phyloP scores from a whole-genome alignment of 2,329 filamentous ascomycete species.

The Alternaria sp. region DNA sequence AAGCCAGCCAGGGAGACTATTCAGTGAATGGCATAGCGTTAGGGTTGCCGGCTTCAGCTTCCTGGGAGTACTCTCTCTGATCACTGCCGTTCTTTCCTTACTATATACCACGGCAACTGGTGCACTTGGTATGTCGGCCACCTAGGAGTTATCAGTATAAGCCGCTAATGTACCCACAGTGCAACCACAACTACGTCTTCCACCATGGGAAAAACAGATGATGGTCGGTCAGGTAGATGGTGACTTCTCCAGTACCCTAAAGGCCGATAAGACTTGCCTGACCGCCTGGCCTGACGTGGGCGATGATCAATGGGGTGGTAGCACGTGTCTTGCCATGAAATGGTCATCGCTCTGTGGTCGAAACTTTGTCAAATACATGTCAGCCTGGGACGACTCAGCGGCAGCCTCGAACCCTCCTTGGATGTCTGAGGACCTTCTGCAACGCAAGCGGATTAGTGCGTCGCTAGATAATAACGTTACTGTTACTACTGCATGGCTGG shows the following conservation, averaged over 20 bases:
- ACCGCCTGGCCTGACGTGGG: conserved; percentile 13
- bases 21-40: conserved; percentile 71
- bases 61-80: conserved; percentile 67
- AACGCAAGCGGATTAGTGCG: conserved; percentile 9
- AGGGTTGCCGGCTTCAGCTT: conserved; percentile 67
- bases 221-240: conserved; percentile 9
- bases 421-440: conserved; percentile 7
- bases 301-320: conserved; percentile 9
- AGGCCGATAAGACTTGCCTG: conserved; percentile 7
- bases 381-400: conserved; percentile 7
- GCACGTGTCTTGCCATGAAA: conserved; percentile 14
- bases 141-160: fast-evolving
- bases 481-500: conserved; percentile 13
- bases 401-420: neutral
- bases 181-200: conserved; percentile 14
- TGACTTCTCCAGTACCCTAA: conserved; percentile 9
- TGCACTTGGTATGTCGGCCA: conserved; percentile 9
- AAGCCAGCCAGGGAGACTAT: conserved; percentile 68
- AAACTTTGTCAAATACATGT: conserved; percentile 15
- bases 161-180: conserved; percentile 2
- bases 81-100: conserved; percentile 9
- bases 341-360: conserved; percentile 13
- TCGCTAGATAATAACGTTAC: conserved; percentile 11
- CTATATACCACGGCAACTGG: conserved; percentile 16
- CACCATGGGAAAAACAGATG: conserved; percentile 6